Percentiles rank a stretch among this genome's conserved stretches.
phyloP scores from a whole-genome alignment of 192 early-diverging fungal genomes.

The Coemansia biformis region DNA sequence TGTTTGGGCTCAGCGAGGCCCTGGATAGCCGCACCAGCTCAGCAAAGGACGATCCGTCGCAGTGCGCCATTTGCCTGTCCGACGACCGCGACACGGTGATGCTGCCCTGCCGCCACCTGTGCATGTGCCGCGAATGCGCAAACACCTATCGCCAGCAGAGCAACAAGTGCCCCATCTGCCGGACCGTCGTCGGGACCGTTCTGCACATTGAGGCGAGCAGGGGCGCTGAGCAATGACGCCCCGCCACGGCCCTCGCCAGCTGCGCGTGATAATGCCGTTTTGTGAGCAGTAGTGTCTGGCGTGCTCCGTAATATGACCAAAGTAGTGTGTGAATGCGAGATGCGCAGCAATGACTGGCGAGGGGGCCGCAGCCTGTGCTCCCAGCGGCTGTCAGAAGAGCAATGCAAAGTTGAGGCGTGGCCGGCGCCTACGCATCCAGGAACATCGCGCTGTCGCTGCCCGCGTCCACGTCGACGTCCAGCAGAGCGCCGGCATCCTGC shows the following conservation, averaged over 20 bases:
- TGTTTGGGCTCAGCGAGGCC: conserved; percentile 38
- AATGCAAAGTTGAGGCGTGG: no score
- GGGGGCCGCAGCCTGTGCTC: no score
- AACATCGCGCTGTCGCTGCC: neutral
- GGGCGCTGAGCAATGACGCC: neutral
- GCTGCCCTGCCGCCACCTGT: conserved; percentile 77
- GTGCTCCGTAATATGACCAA: no score
- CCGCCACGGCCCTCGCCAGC: no score
- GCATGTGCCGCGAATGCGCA: conserved; percentile 70
- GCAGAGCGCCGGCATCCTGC: conserved; percentile 13
- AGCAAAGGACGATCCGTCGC: conserved; percentile 45
- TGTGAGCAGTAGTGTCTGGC: no score
- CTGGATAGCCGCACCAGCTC: conserved; percentile 4
- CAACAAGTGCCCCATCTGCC: conserved; percentile 50
- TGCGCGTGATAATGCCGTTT: no score
- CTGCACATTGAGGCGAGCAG: conserved; percentile 26
- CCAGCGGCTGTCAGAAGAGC: no score
- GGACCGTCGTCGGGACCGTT: conserved; percentile 40
- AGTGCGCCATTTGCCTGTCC: conserved; percentile 75
- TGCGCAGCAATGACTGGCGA: no score
- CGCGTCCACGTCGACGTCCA: conserved; percentile 6
- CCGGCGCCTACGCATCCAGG: neutral
- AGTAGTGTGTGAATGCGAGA: no score
- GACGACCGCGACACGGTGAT: conserved; percentile 68
- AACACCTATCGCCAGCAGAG: conserved; percentile 57